Evolutionary conservation across 257 asterid genomes (phyloP), one percentile per base, ranked within the genome.

Genomic region (Nicotiana paniculata): DNA sequence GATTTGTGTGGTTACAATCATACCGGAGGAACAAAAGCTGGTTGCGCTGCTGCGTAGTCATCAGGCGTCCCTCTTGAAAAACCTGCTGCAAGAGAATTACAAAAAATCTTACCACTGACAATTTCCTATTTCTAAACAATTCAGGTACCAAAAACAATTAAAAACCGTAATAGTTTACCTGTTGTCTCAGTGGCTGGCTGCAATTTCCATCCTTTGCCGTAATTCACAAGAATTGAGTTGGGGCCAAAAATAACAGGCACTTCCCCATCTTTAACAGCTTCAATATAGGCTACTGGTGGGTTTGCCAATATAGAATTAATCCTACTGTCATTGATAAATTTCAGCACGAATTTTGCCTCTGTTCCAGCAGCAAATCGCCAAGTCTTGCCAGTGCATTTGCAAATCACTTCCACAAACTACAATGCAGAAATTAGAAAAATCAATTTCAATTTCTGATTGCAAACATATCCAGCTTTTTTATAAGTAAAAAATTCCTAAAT

Each of bases 291-390:
- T 43, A 89, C 97, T 70, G 86, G 75, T 78, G 85, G 82, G 79
- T 82, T 43, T 78, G 77, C 84, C 66, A 24, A 74, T 74, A 37
- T 85, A 46, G 84, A 83, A 11, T 18, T 88, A 55, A 88, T 30
- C 81, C 86, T 92, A 88, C 84, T 88, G 87, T 83, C 82, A 83
- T 93, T 93, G 8, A 93, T 93, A 90, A 95, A 88, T 84, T 82
- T 83, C 86, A 90, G 87, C 2, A 98, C 96, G 80, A 92, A 93
- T 58, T 91, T 92, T 5, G 95, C 95, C 84, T 93, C 93, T 9
- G 97, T 92, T 63, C 97, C 97, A 21, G 84, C 81, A 2, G 98
- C 91, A 84, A 95, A 95, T 77, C 98, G 95, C 92, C 94, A 90
- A 82, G 85, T 85, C 83, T 92, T 90, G 81, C 93, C 89, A 51